A percentile compares a stretch with the other conserved stretches of the same genome.
Conservation (phyloP, 179 eudicot genomes). For the Patellifolia procumbens region DNA sequence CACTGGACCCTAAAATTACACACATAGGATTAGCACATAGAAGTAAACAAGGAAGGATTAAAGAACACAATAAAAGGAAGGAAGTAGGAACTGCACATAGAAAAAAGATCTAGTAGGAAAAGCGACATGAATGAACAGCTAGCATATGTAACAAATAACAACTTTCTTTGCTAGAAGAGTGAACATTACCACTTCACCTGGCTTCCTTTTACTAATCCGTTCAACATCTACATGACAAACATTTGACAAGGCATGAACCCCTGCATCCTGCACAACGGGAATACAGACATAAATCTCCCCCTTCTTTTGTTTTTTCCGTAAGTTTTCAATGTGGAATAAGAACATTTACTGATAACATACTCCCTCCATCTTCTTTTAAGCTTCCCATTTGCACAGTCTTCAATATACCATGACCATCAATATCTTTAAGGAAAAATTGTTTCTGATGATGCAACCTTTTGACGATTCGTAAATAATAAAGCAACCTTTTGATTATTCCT, state of each 20-base stretch:
- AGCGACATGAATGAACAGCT: background rate
- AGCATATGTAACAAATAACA: background rate
- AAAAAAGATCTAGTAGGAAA: background rate
- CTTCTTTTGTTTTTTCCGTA: background rate
- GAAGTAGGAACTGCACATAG: background rate
- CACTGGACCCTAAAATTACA: background rate
- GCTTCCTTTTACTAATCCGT: conserved; percentile 90
- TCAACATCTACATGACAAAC: conserved; percentile 96
- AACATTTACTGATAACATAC: background rate
- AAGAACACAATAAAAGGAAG: background rate
- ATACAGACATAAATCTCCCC: background rate
- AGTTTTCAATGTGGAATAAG: background rate
- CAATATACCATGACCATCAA: no score
- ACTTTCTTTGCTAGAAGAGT: background rate
- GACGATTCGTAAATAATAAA: no score
- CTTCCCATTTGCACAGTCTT: no score
- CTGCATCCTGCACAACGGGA: conserved; percentile 70
- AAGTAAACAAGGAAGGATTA: background rate
- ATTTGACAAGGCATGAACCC: conserved; percentile 97
- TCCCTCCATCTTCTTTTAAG: no score
- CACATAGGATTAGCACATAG: background rate
- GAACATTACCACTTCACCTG: conserved; percentile 86
- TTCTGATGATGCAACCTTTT: no score
- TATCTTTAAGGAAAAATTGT: no score
- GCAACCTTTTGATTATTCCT: no score